These are phyloP conservation scores for Claviceps arundinis DNA, from an alignment of 2,329 filamentous ascomycete genomes.

Conservation along the genomic window DNA sequence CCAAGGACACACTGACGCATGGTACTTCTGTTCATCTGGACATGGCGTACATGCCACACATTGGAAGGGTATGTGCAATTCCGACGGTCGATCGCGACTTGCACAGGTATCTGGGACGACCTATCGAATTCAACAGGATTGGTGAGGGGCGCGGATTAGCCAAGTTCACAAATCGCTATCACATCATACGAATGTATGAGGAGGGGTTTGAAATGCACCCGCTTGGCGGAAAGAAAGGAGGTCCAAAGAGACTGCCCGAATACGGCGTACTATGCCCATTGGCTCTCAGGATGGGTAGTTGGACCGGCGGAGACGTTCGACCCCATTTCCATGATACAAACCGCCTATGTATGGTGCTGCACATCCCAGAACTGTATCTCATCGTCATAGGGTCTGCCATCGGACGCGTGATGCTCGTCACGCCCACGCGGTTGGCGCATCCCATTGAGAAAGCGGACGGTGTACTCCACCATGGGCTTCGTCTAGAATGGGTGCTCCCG, in stretches of 20 bases:
- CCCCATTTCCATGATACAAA: conserved; percentile 22
- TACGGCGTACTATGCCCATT: conserved; percentile 20
- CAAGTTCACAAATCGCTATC: conserved; percentile 12
- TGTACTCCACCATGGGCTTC: conserved; percentile 29
- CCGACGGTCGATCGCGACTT: conserved; percentile 9
- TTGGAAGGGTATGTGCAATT: conserved; percentile 11
- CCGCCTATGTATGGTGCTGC: conserved; percentile 43
- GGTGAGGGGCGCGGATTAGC: not conserved
- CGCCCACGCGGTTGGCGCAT: conserved; percentile 26
- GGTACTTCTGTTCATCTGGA: conserved; percentile 8
- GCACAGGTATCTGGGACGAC: conserved; percentile 11
- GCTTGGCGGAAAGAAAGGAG: conserved; percentile 12
- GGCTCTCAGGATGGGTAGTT: conserved; percentile 15
- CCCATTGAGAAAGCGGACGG: conserved; percentile 9
- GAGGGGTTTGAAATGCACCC: conserved; percentile 34
- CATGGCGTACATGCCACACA: conserved; percentile 25
- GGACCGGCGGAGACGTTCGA: conserved; percentile 10
- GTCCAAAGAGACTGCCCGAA: conserved; percentile 12
- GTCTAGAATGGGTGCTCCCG: conserved; percentile 40
- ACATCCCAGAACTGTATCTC: conserved; percentile 56
- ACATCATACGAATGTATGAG: conserved; percentile 34
- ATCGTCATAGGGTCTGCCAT: conserved; percentile 53
- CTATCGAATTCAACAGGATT: conserved; percentile 8
- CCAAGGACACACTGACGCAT: not conserved
- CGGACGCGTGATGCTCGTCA: conserved; percentile 52